A percentile compares a stretch with the other conserved stretches of the same genome.
Conservation (phyloP, 2,329 filamentous ascomycete species). For the Basipetospora chlamydospora region DNA sequence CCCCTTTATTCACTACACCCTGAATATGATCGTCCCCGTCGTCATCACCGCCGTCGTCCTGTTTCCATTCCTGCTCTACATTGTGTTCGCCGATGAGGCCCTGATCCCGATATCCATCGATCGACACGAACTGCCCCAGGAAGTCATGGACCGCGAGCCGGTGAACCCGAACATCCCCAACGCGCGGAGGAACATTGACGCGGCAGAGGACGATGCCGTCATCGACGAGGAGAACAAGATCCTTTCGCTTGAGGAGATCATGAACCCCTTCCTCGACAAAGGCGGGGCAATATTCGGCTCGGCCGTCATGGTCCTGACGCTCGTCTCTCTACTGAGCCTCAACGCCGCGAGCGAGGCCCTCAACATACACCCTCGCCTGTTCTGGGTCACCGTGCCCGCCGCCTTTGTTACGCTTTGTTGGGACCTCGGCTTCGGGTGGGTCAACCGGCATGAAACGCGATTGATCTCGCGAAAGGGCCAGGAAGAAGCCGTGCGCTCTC, state of each 20-base stretch:
- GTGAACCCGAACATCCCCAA: constrained; percentile 62
- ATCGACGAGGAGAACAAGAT: constrained; percentile 34
- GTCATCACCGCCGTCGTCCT: constrained; percentile 51
- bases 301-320: constrained; percentile 49
- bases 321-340: constrained; percentile 49
- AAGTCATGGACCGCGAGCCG: constrained; percentile 37
- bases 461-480: constrained; percentile 44
- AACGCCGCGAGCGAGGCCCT: constrained; percentile 43
- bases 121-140: constrained; percentile 51
- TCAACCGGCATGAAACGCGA: constrained; percentile 45
- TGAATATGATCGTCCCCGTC: constrained; percentile 64
- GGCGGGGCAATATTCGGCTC: constrained; percentile 49
- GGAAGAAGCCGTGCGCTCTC: constrained; percentile 9
- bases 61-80: constrained; percentile 55
- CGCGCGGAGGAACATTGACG: constrained; percentile 38
- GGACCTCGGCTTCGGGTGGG: constrained; percentile 51
- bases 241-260: constrained; percentile 54
- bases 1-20: constrained; percentile 59
- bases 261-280: constrained; percentile 62
- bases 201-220: constrained; percentile 29
- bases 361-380: constrained; percentile 42
- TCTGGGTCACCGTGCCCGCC: constrained; percentile 54
- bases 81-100: constrained; percentile 49
- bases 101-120: constrained; percentile 52
- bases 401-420: constrained; percentile 55